Conservation (phyloP, 305 asterid genomes). For the Solanum chacoense region DNA sequence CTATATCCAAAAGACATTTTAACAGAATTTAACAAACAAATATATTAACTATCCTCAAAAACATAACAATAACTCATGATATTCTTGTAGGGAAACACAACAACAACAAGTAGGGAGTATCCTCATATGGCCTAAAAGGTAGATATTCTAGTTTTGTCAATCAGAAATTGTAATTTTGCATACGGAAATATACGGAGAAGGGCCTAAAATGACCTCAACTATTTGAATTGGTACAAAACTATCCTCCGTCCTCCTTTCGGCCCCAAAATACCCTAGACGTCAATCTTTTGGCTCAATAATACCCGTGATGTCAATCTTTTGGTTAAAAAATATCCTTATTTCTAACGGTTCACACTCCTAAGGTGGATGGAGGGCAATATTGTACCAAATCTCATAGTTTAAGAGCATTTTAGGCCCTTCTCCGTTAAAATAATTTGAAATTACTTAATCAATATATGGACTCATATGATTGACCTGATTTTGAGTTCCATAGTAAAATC, state of each 20-base stretch:
- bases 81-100: not conserved
- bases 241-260: not conserved
- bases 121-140: not conserved
- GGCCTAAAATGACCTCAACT: not conserved
- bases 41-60: not conserved
- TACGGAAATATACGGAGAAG: not conserved
- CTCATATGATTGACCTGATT: not conserved
- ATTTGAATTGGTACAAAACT: not conserved
- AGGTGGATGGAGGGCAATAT: not conserved
- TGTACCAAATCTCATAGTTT: not conserved
- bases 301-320: not conserved
- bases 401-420: not conserved
- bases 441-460: not conserved
- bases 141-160: not conserved
- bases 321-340: not conserved
- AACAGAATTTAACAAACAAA: not conserved
- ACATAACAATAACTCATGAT: not conserved
- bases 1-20: constrained; percentile 27
- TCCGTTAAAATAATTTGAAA: not conserved
- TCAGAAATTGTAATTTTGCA: not conserved
- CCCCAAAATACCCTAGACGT: not conserved
- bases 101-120: not conserved
- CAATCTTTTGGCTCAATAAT: not conserved
- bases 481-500: not conserved
- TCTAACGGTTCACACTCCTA: not conserved